These are phyloP conservation scores for Malassezia vespertilionis DNA, from an alignment of 1,284 basidiomycete species.

Conservation along the genomic window DNA sequence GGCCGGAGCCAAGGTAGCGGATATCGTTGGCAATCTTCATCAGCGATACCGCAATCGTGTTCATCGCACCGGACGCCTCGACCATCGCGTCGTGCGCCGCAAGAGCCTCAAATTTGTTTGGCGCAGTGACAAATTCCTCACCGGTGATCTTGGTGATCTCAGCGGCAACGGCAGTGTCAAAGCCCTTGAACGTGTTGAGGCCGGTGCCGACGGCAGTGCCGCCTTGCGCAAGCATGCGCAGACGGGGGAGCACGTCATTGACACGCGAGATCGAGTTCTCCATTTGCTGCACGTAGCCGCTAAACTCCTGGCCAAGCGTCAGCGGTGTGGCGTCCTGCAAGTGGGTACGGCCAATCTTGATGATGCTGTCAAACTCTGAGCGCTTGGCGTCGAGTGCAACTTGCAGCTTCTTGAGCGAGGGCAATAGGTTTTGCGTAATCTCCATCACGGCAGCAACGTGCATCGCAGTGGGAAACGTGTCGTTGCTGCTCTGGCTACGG, in stretches of 20 bases:
- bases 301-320: constrained; percentile 96
- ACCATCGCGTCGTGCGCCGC: constrained; percentile 94
- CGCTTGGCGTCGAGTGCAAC: constrained; percentile 72
- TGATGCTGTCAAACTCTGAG: constrained; percentile 56
- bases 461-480: constrained; percentile 99
- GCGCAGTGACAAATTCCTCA: constrained; percentile 82
- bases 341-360: constrained; percentile 98
- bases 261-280: constrained; percentile 80
- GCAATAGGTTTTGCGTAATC: constrained; percentile 68
- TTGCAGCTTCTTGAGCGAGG: constrained; percentile 71
- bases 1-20: constrained; percentile 91
- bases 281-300: constrained; percentile 91
- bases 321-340: constrained; percentile 92
- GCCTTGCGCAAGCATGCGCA: constrained; percentile 87
- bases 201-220: constrained; percentile 96
- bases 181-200: constrained; percentile 90
- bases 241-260: constrained; percentile 68
- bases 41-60: constrained; percentile 82
- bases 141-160: constrained; percentile 89
- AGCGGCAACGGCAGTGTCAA: constrained; percentile 83
- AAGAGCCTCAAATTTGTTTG: constrained; percentile 99
- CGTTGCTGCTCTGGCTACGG: constrained; percentile 97
- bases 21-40: constrained; percentile 99
- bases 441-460: constrained; percentile 91
- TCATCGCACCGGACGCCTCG: constrained; percentile 90